Conservation (phyloP, 164 flowering plant species). For the Vitis riparia region DNA sequence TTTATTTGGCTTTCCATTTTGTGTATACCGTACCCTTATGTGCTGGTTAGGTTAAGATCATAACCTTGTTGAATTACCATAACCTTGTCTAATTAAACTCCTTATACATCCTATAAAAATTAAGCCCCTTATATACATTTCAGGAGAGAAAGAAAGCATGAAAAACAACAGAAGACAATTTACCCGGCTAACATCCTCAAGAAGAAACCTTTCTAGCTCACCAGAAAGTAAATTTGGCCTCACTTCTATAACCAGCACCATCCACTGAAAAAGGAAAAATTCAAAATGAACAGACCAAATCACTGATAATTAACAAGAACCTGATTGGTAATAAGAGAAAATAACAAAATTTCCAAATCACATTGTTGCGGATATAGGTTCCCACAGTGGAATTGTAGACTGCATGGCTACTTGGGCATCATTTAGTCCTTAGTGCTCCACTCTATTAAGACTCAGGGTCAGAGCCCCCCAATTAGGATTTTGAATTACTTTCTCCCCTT, state of each 20-base stretch:
- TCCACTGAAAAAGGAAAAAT: conserved; percentile 51
- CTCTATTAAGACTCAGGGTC: too few relatives aligned
- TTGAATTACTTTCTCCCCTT: too few relatives aligned
- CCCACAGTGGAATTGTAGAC: background rate
- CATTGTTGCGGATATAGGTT: background rate
- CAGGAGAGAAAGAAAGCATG: background rate
- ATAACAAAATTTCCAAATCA: background rate
- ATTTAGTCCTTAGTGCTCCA: too few relatives aligned
- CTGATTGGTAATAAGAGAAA: background rate
- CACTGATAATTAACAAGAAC: background rate
- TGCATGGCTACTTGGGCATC: background rate
- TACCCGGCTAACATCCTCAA: conserved; percentile 75
- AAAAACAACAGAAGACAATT: background rate
- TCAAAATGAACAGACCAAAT: background rate
- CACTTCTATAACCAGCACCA: conserved; percentile 66
- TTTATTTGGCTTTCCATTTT: too few relatives aligned
- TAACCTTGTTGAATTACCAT: too few relatives aligned
- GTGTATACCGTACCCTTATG: too few relatives aligned
- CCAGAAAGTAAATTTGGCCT: conserved; percentile 82
- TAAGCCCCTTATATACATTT: too few relatives aligned
- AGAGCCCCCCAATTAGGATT: too few relatives aligned
- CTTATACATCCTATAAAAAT: too few relatives aligned
- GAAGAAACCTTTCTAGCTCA: conserved; percentile 64
- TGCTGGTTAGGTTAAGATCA: too few relatives aligned
- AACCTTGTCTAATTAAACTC: too few relatives aligned